A percentile compares a stretch with the other conserved stretches of the same genome.
phyloP scores from a whole-genome alignment of 345 rosid genomes.

The Lagerstroemia speciosa region DNA sequence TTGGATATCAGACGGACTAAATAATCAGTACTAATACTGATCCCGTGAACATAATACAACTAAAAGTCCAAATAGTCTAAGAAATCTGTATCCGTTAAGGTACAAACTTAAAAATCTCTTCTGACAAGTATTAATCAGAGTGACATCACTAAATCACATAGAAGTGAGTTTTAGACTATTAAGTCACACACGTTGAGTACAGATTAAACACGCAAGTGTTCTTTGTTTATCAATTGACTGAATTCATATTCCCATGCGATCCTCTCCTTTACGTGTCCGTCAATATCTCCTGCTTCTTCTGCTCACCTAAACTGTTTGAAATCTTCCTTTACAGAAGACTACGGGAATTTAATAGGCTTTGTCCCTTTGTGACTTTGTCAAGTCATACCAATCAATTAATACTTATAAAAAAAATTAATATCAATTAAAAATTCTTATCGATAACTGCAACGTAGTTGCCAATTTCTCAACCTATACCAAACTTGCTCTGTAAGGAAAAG shows the following conservation, averaged over 20 bases:
- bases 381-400: no score
- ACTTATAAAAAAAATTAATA: no score
- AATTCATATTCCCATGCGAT: background rate
- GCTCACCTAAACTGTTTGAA: constrained; percentile 1
- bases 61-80: no score
- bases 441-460: background rate
- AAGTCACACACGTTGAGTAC: no score
- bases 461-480: background rate
- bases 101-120: no score
- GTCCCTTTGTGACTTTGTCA: background rate
- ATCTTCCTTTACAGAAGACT: background rate
- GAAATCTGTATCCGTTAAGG: no score
- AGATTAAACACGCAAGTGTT: background rate
- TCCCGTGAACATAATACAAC: no score
- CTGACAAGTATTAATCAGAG: no score
- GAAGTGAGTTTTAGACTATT: no score
- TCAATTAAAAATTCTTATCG: background rate
- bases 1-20: no score
- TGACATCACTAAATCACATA: no score
- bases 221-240: background rate
- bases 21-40: no score
- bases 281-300: background rate
- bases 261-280: background rate
- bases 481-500: background rate
- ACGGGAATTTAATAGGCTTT: background rate